Percentiles rank a stretch among this genome's conserved stretches.
Evolutionary conservation across 2,329 filamentous ascomycete species (phyloP).

Genomic region (Orbilia oligospora): DNA sequence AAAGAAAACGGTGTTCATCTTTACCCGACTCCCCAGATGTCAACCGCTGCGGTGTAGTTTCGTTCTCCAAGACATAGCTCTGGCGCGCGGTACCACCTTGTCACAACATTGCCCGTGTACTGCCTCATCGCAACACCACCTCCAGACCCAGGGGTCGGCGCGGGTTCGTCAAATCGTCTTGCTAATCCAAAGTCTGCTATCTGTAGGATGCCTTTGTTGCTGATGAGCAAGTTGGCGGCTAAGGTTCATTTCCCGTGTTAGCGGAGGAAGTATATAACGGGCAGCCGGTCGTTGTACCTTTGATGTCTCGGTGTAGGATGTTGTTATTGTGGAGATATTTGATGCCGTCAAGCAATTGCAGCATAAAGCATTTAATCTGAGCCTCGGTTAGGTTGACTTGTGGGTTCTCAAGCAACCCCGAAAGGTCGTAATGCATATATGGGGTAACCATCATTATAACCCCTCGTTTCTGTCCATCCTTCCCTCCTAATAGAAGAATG

Average conservation of each 20-base stretch:
- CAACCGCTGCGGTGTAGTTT: slow-evolving; percentile 95
- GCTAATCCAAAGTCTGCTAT: slow-evolving; percentile 98
- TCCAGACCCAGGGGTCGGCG: slow-evolving; percentile 81
- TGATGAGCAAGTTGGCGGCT: slow-evolving; percentile 96
- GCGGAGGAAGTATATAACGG: neutral
- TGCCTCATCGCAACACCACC: slow-evolving; percentile 88
- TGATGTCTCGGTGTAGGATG: slow-evolving; percentile 98
- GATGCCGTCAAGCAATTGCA: slow-evolving; percentile 90
- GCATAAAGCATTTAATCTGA: slow-evolving; percentile 98
- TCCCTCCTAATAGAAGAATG: slow-evolving; percentile 69
- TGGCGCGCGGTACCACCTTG: slow-evolving; percentile 95
- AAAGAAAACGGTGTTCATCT: slow-evolving; percentile 65
- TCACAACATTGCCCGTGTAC: slow-evolving; percentile 97
- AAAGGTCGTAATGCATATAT: slow-evolving; percentile 99
- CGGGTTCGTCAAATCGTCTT: slow-evolving; percentile 88
- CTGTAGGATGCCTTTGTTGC: slow-evolving; percentile 91
- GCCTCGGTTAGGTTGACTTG: slow-evolving; percentile 86
- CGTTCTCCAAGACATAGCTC: slow-evolving; percentile 90
- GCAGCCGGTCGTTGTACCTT: slow-evolving; percentile 68
- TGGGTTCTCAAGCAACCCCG: slow-evolving; percentile 94
- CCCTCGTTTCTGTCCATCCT: slow-evolving; percentile 78
- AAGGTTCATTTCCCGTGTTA: slow-evolving; percentile 24
- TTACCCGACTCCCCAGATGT: slow-evolving; percentile 97
- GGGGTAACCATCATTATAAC: slow-evolving; percentile 97
- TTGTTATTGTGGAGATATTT: slow-evolving; percentile 85